Conservation (phyloP, 371 early-diverging fungal genomes). For the Zychaea mexicana region DNA sequence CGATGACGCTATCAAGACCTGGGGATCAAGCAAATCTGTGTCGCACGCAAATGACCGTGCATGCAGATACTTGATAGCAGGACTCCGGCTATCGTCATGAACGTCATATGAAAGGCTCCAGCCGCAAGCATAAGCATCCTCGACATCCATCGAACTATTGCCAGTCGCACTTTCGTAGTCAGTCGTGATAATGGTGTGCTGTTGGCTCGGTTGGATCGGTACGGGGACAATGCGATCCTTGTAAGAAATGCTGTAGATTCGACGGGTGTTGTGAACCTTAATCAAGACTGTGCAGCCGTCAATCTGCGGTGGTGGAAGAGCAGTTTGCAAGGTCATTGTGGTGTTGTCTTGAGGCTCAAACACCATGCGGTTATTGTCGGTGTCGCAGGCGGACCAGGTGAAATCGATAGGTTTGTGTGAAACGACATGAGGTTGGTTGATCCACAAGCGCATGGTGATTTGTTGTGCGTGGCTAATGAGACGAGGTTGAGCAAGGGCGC, state of each 20-base stretch:
- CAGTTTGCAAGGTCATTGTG: conserved; percentile 10
- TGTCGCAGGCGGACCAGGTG: conserved; percentile 9
- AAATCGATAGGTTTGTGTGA: conserved; percentile 24
- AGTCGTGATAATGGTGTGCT: no score
- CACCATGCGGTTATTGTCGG: conserved; percentile 6
- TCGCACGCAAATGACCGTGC: conserved; percentile 19
- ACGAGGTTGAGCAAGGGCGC: conserved; percentile 21
- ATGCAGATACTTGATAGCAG: neutral
- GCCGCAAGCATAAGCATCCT: conserved; percentile 3
- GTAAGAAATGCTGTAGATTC: conserved; percentile 28
- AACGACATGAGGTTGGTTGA: conserved; percentile 13
- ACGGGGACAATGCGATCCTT: conserved; percentile 10
- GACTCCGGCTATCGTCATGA: neutral
- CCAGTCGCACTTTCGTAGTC: no score
- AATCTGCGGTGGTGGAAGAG: conserved; percentile 16
- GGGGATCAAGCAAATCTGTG: conserved; percentile 18
- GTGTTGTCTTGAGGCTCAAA: conserved; percentile 10
- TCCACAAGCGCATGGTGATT: conserved; percentile 24
- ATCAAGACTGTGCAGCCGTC: conserved; percentile 22
- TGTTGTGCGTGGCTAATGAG: conserved; percentile 15
- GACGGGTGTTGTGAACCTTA: conserved; percentile 11
- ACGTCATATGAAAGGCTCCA: conserved; percentile 18
- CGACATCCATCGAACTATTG: neutral
- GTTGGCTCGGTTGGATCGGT: neutral
- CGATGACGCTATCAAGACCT: conserved; percentile 12